These are phyloP conservation scores for Syzygium aromaticum DNA, from an alignment of 345 rosid genomes.

Conservation along the genomic window DNA sequence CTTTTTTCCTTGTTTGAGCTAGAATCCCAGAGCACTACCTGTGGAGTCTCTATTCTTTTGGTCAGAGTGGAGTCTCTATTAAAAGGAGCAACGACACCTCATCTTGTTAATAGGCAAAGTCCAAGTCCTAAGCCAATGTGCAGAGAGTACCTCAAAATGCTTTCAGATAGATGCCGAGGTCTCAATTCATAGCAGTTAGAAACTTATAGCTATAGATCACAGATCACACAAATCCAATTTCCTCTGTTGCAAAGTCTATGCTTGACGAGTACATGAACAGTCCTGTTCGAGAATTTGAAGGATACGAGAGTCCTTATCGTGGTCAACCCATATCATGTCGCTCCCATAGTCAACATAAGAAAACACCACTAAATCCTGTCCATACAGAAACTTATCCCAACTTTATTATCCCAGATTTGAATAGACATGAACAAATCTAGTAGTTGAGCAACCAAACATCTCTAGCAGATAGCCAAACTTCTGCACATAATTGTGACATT, in stretches of 20 bases:
- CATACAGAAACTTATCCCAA: neutral
- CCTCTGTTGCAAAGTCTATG: neutral
- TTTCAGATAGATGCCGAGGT: neutral
- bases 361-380: neutral
- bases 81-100: neutral
- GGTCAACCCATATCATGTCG: neutral
- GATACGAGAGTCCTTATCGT: neutral
- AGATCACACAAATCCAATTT: neutral
- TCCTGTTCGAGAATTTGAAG: neutral
- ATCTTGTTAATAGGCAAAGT: neutral
- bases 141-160: neutral
- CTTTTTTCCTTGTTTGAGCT: neutral
- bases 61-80: neutral
- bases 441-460: neutral
- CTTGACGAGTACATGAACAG: neutral
- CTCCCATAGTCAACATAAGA: neutral
- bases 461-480: neutral
- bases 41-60: neutral
- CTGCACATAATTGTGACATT: neutral
- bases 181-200: neutral
- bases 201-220: neutral
- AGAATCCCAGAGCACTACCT: neutral
- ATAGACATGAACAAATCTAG: neutral
- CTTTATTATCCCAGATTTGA: neutral
- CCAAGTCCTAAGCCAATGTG: neutral